Evolutionary conservation across 768 basidiomycete genomes (phyloP), one percentile per base, ranked within the genome.

Genomic region (Suillus bovinus): DNA sequence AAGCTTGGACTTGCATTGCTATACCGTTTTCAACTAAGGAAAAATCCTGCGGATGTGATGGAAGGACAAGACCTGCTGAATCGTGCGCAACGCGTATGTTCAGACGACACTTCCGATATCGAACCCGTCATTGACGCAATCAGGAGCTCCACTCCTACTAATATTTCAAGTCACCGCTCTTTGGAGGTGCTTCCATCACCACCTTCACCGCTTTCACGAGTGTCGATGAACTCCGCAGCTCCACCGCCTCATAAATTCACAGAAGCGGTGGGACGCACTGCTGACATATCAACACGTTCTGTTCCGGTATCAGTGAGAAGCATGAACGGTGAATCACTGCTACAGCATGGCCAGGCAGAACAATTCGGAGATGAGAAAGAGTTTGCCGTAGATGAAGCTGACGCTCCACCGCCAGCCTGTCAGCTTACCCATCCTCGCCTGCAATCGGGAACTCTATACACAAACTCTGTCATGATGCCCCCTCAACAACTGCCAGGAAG

Each of bases 1-100:
- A 41, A 55, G 7, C 38, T 70, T 22, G 59, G 63, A 7, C 36
- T 47, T 9, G 59, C 47, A 29, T 47, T 65, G 20, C 49, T 61
- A 46, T 33, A 42, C 20, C 61, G 39, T 47, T 69, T 59, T 33
- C n/a, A 56, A 7, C 27, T 56, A 6, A 38, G 55, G 24, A 56
- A 20, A 36, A 56, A 56, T 24, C 55, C 55, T 17, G 55, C 38
- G 11, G 55, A 56, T 56, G 38, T 29, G 29, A 56, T 39, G 55
- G 55, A 38, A 56, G 55, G 55, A 6, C 55, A 39, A 20, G 55
- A 56, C 27, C 11, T 56, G 3, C 27, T 56, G 36, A 56, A 56
- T 56, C 55, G 55, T 13, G 55, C 55, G 3, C 17, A 56, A 27
- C 11, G 38, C 2, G 27, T 20, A 10, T 27, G 38, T 27, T 27